Base-by-base conservation (phyloP, 1,139 yeast genomes). In the Yamadazyma triangularis region DNA sequence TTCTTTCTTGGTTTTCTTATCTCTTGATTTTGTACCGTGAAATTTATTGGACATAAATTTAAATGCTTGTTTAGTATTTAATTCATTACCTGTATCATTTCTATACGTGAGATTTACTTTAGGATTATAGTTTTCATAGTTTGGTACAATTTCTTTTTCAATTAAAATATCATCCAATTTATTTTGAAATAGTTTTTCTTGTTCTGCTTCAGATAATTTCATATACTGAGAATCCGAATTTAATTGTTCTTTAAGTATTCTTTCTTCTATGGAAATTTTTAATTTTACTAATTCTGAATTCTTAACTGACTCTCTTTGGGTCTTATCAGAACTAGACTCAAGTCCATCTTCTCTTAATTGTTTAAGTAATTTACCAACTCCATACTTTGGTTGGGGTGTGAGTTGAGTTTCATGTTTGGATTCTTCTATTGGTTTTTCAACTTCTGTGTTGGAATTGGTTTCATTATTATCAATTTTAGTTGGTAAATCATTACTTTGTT, bases 21-120 rank as follows among this genome's bases (percentile, higher is more conserved):
- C 28, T 19, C 36, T 42, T 18, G 20, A 18, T 11, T 44, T 44
- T 4, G 58, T 53, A 1, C 96, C 96, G 53, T 91, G 97, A 58
- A 87, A 89, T 43, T 81, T 80, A 43, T 85, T 95, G 1, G 96
- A 86, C 33, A 88, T 53, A 38, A 78, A 77, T 57, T 87, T 89
- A 61, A 79, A 89, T 0, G 97, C 97, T 40, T 83, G 85, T 51
- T 84, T 87, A 2, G 79, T 69, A 27, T 68, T 63, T 31, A 91
- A 56, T 14, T 66, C 67, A 29, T 77, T 67, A 2, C 97, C 97
- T 4, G 63, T 51, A 25, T 79, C 85, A 53, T 89, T 96, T 28
- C 67, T 70, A 53, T 88, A 86, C 23, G 67, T 70, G 7, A 89
- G 51, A 14, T 70, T 63, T 13, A 89, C 73, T 4, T 71, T 64